Evolutionary conservation across 495 filamentous ascomycete genomes (phyloP).

Genomic region (Trichoderma parareesei): DNA sequence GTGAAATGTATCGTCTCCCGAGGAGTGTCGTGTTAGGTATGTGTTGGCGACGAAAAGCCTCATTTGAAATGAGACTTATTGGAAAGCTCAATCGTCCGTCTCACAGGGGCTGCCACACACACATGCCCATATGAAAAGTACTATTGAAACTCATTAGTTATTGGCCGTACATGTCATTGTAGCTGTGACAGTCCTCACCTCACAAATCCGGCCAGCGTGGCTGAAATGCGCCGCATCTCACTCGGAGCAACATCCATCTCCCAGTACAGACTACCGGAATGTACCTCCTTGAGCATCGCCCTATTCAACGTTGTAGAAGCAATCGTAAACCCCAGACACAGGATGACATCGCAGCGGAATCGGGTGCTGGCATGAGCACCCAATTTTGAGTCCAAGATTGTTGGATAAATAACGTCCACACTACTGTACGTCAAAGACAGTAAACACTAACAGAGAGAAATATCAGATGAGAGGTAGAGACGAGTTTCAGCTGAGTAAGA

Average conservation of each 20-base stretch:
- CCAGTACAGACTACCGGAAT: not conserved
- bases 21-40: too few relatives aligned
- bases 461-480: not conserved
- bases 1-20: too few relatives aligned
- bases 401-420: not conserved
- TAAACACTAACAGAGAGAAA: not conserved
- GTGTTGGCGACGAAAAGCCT: too few relatives aligned
- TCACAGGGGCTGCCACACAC: not conserved
- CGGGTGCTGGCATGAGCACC: not conserved
- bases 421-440: not conserved
- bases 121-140: conserved; percentile 1
- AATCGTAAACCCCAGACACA: not conserved
- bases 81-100: too few relatives aligned
- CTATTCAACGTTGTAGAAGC: not conserved
- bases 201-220: not conserved
- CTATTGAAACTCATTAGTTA: not conserved
- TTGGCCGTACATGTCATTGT: not conserved
- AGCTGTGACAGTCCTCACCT: not conserved
- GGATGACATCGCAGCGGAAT: not conserved
- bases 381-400: not conserved
- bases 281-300: not conserved
- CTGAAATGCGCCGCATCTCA: not conserved
- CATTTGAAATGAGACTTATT: too few relatives aligned
- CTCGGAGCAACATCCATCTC: not conserved
- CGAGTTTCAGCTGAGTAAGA: not conserved